Evolutionary conservation across 257 asterid species (phyloP), one percentile per base, ranked within the genome.

Genomic region (Salvia miltiorrhiza): DNA sequence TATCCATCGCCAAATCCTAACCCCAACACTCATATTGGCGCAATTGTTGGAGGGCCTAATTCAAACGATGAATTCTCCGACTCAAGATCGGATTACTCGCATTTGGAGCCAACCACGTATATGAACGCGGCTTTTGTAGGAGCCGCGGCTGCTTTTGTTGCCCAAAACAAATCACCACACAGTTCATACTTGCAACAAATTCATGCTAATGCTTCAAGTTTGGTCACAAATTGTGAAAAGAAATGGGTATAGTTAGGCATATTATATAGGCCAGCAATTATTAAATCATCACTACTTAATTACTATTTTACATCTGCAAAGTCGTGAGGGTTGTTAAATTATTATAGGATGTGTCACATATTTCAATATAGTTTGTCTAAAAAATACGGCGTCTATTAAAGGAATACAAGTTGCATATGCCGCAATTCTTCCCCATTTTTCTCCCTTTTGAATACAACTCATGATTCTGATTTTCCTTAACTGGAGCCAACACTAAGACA

Each of bases 81-180:
- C 57, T 70, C 65, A 8, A 79, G 98, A 69, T 72, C 92, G 0
- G 89, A 84, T 5, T 87, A 75, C 72, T 74, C 88, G 1, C 97
- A 86, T 24, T 50, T 60, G 62, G 95, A 87, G 71, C 88, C 97
- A 33, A 77, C 93, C 0, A 86, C 93, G 0, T 93, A 93, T 17
- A 90, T 84, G 65, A 87, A 88, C 72, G 97, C 95, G 7, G 93
- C 95, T 5, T 86, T 93, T 65, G 87, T 86, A 0, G 96, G 88
- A 24, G 68, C 90, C 0, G 65, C 72, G 26, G 85, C 93, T 7
- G 84, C 90, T 69, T 70, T 92, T 58, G 56, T 81, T 21, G 80
- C 71, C 14, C 65, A 40, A 47, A 62, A 28, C 24, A 3, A 7
- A 16, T 16, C 55, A 48, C 9, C 8, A 20, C 6, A 57, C 21